A percentile compares a stretch with the other conserved stretches of the same genome.
phyloP scores from a whole-genome alignment of 352 stramenopile species.

The Phytophthora syringae region DNA sequence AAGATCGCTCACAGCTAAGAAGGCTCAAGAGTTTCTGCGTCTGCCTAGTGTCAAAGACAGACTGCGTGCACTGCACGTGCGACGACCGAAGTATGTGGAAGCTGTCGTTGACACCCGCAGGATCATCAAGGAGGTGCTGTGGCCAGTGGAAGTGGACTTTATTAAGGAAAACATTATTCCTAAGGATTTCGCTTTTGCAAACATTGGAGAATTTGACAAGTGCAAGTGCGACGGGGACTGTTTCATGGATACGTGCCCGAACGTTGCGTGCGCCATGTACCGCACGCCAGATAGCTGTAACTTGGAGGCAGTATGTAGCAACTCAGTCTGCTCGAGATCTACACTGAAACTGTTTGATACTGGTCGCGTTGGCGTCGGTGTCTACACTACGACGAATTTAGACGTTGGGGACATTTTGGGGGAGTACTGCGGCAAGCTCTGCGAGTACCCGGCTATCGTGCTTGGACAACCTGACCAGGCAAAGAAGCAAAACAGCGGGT shows the following conservation, averaged over 20 bases:
- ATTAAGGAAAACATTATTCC: neutral
- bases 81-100: neutral
- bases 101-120: neutral
- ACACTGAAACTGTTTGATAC: slow-evolving; percentile 2
- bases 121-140: neutral
- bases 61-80: neutral
- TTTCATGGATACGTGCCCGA: slow-evolving; percentile 3
- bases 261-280: neutral
- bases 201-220: neutral
- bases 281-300: neutral
- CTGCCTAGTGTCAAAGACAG: neutral
- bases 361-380: neutral
- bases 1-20: neutral
- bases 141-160: neutral
- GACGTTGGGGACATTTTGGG: slow-evolving; percentile 7
- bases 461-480: neutral
- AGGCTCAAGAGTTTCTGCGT: neutral
- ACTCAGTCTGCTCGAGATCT: neutral
- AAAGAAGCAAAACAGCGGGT: slow-evolving; percentile 2
- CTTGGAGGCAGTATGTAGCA: neutral
- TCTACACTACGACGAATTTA: slow-evolving; percentile 7
- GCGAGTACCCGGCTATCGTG: neutral
- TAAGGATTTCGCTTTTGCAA: neutral
- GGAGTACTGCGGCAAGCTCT: slow-evolving; percentile 4
- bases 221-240: neutral